phyloP scores from a whole-genome alignment of 495 filamentous ascomycete genomes.

The Podospora didyma region DNA sequence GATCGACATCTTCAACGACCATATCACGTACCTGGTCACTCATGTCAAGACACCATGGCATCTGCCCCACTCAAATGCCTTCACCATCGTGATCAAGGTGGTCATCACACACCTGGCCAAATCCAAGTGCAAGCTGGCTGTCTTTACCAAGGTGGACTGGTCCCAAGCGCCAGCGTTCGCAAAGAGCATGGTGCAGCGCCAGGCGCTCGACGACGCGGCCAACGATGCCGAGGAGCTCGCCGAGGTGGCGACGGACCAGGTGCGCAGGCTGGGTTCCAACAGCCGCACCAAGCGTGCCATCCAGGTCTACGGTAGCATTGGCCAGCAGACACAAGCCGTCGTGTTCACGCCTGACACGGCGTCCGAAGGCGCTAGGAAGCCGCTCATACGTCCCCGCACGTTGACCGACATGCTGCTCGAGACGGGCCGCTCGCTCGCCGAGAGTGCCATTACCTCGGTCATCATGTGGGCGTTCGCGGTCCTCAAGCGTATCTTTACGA shows the following conservation, averaged over 20 bases:
- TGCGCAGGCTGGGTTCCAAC: slow-evolving; percentile 73
- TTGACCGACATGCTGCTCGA: slow-evolving; percentile 67
- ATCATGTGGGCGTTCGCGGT: slow-evolving; percentile 68
- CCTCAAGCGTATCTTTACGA: slow-evolving; percentile 60
- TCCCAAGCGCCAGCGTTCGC: slow-evolving; percentile 59
- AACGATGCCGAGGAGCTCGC: slow-evolving; percentile 81
- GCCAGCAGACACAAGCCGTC: slow-evolving; percentile 62
- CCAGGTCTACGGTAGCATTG: slow-evolving; percentile 83
- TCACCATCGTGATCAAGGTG: slow-evolving; percentile 83
- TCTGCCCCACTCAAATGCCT: slow-evolving; percentile 72
- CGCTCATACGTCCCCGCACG: slow-evolving; percentile 61
- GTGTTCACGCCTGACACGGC: slow-evolving; percentile 53
- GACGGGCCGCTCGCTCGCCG: slow-evolving; percentile 59
- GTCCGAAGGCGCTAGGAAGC: slow-evolving; percentile 32
- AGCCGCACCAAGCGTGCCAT: slow-evolving; percentile 87
- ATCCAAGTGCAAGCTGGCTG: slow-evolving; percentile 83
- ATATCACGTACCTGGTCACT: slow-evolving; percentile 91
- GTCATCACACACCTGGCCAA: slow-evolving; percentile 92
- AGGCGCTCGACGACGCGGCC: slow-evolving; percentile 74
- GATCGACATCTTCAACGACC: slow-evolving; percentile 89
- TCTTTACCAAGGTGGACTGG: slow-evolving; percentile 88
- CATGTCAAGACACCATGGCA: slow-evolving; percentile 89
- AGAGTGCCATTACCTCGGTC: slow-evolving; percentile 66
- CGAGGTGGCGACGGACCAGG: slow-evolving; percentile 83
- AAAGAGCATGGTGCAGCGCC: slow-evolving; percentile 71